A percentile compares a stretch with the other conserved stretches of the same genome.
Evolutionary conservation across 495 filamentous ascomycete genomes (phyloP).

Genomic region (Penicillium waksmanii): DNA sequence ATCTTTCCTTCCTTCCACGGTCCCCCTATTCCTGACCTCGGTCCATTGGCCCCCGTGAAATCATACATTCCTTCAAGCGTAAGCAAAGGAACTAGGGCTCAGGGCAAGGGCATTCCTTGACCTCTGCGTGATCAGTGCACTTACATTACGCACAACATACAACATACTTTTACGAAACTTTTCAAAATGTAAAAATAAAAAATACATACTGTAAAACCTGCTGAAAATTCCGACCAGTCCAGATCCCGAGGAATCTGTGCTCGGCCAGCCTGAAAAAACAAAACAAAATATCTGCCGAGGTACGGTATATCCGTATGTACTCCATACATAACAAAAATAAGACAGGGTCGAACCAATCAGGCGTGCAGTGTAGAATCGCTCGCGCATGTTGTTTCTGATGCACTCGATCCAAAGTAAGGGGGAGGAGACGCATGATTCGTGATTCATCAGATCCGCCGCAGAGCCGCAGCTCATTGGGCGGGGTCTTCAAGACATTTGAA

Average conservation of each 20-base stretch:
- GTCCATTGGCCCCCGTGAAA: slow-evolving; percentile 2
- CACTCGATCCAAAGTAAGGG: background rate
- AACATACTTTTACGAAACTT: background rate
- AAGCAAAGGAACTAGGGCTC: slow-evolving; percentile 27
- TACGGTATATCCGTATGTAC: too few relatives aligned
- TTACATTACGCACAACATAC: slow-evolving; percentile 18
- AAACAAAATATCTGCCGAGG: too few relatives aligned
- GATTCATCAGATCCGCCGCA: slow-evolving; percentile 1
- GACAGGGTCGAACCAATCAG: background rate
- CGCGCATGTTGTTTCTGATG: background rate
- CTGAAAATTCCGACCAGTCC: slow-evolving; percentile 3
- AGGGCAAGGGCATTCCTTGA: slow-evolving; percentile 33
- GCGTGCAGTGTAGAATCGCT: background rate
- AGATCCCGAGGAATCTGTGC: slow-evolving; percentile 1
- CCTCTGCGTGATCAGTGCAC: slow-evolving; percentile 34
- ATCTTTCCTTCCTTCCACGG: background rate
- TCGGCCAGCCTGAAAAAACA: background rate
- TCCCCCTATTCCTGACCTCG: background rate
- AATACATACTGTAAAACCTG: background rate
- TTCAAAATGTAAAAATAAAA: background rate
- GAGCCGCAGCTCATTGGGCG: slow-evolving; percentile 6
- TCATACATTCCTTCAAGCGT: background rate
- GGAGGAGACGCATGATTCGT: background rate
- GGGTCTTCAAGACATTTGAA: slow-evolving; percentile 1
- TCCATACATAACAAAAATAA: background rate